Evolutionary conservation across 352 stramenopile genomes (phyloP), one percentile per base, ranked within the genome.

Genomic region (Phytophthora fragariaefolia): DNA sequence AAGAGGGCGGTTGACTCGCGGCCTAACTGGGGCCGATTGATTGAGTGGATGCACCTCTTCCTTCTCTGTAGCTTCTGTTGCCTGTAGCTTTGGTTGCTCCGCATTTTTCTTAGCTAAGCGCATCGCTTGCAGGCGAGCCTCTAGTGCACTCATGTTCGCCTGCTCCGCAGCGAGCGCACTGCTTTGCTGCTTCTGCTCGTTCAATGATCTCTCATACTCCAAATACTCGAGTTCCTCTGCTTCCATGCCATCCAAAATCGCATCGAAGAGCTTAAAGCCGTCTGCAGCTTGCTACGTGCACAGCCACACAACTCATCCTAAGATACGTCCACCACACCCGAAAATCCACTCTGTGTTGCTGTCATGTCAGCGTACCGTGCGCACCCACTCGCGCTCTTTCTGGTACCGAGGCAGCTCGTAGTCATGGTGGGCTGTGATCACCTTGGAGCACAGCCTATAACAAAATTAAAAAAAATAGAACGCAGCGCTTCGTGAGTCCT

Each of bases 231-330:
- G 53, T 47, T 94, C 86, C 49, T 90, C 80, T 2, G 72, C 67
- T 58, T 92, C 77, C 83, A 94, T 94, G 15, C 86, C 86, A 69
- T 92, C 80, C 43, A 94, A 75, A 68, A 94, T 94, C 0, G 74
- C 71, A 49, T 94, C 84, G 40, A 94, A 91, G 6, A 94, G 66
- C 52, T 74, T 80, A 20, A 82, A 78, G 4, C 80, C 86, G 43
- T 82, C 66, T 57, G 73, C 68, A 45, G 83, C 84, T 90, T 92
- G 82, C 86, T 94, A 68, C 38, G 8, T 30, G 30, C 43, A 73
- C 17, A 59, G 22, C 40, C 6, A 55, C 12, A 40, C 30, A 36
- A 26, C 6, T 6, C 34, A 18, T 54, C 27, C 38, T 66, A 46
- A 64, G 26, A 62, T 34, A 59, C 38, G 13, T 20, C 13, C 40